Percentiles rank a stretch among this genome's conserved stretches.
Evolutionary conservation across 345 rosid genomes (phyloP).

Genomic region (Boechera stricta): DNA sequence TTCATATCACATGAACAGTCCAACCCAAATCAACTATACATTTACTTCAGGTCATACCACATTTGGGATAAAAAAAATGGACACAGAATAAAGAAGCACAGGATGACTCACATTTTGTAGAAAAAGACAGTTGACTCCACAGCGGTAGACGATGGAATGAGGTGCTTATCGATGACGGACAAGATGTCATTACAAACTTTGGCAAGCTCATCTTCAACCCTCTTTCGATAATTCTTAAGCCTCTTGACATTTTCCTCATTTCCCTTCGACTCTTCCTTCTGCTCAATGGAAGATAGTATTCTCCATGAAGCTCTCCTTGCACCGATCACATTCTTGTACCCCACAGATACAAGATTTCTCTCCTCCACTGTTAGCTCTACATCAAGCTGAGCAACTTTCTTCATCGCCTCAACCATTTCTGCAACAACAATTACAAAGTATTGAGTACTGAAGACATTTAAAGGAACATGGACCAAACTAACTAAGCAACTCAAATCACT

Average conservation of each 20-base stretch:
- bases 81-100: background rate
- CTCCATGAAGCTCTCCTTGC: slow-evolving; percentile 74
- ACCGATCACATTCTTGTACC: slow-evolving; percentile 74
- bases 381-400: slow-evolving; percentile 62
- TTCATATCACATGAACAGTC: background rate
- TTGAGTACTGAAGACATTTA: background rate
- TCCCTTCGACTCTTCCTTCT: slow-evolving; percentile 67
- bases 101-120: slow-evolving; percentile 56
- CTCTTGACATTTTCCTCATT: slow-evolving; percentile 55
- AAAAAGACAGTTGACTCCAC: slow-evolving; percentile 60
- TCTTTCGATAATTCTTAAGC: slow-evolving; percentile 57
- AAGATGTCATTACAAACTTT: slow-evolving; percentile 56
- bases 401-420: slow-evolving; percentile 79
- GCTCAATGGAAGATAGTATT: slow-evolving; percentile 69
- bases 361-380: slow-evolving; percentile 64
- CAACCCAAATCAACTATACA: background rate
- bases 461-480: background rate
- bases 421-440: slow-evolving; percentile 15
- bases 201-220: slow-evolving; percentile 54
- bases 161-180: slow-evolving; percentile 55
- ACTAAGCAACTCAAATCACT: slow-evolving; percentile 11
- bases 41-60: background rate
- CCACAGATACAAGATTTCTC: slow-evolving; percentile 71
- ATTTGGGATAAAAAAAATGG: background rate
- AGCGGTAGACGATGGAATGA: slow-evolving; percentile 52